Evolutionary conservation across 1,284 basidiomycete genomes (phyloP), one percentile per base, ranked within the genome.

Genomic region (Tremellales sp.): DNA sequence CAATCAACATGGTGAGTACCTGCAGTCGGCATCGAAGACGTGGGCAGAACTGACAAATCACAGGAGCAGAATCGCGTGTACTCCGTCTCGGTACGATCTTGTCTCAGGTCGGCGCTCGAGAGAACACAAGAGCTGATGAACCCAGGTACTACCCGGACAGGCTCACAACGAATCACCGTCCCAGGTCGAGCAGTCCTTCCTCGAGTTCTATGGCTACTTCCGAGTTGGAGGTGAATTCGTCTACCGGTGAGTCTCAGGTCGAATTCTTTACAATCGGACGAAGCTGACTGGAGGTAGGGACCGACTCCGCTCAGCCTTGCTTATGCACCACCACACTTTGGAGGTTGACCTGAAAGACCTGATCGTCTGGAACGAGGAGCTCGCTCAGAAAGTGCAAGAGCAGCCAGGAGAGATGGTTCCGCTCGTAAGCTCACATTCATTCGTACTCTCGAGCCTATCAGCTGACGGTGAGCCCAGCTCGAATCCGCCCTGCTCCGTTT

Each of bases 301-400:
- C 68, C 87, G 88, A 55, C 79, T 98, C 39, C 82, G 93, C 19
- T 88, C 85, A 41, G 96, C 93, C 64, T 75, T 97, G 33, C 80
- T 98, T 13, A 76, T 96, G 52, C 93, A 92, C 70, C 89, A 93
- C 59, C 85, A 93, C 65, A 82, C 91, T 17, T 81, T 98, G 21
- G 93, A 98, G 65, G 85, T 98, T 19, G 89, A 96, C 71, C 80
- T 98, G 57, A 82, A 86, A 43, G 91, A 98, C 75, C 75, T 99
- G 40, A 83, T 85, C 56, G 79, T 94, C 21, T 98, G 86, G 79
- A 92, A 93, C 65, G 90, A 96, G 62, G 89, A 94, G 66, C 79
- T 99, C 17, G 91, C 91, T 1, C 89, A 94, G 69, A 82, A 83
- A 23, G 84, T 97, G 48, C 88, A 96, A 64, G 88, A 93, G 60